Conservation (phyloP, 805 yeast genomes). For the Brettanomyces sp. region DNA sequence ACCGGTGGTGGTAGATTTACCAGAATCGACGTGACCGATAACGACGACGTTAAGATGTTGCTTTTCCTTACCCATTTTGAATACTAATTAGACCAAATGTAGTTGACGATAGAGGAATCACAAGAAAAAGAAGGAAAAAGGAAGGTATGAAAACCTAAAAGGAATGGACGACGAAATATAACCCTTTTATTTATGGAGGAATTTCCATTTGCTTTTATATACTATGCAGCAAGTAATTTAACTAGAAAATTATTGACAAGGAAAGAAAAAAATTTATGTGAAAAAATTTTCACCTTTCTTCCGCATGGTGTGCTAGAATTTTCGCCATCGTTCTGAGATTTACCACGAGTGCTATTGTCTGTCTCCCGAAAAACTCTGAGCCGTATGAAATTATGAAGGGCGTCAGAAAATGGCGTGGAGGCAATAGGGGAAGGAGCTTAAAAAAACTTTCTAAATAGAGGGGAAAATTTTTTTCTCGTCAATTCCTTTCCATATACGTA, state of each 20-base stretch:
- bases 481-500: too few species aligned
- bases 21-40: constrained; percentile 99
- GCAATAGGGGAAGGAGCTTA: too few species aligned
- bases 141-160: background rate
- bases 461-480: too few species aligned
- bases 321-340: constrained; percentile 2
- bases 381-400: too few species aligned
- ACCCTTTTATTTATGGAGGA: background rate
- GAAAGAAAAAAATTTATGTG: background rate
- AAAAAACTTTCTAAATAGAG: too few species aligned
- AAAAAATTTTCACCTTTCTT: background rate
- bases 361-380: too few species aligned
- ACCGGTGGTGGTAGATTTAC: constrained; percentile 98
- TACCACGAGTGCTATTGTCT: background rate
- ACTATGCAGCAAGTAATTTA: background rate
- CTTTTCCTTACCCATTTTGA: constrained; percentile 72
- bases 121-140: background rate
- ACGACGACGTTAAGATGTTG: constrained; percentile 99
- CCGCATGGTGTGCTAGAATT: background rate
- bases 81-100: background rate
- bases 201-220: constrained; percentile 1
- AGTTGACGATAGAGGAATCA: constrained; percentile 1
- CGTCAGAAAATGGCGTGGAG: too few species aligned
- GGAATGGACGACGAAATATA: background rate
- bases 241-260: too few species aligned